These are phyloP conservation scores for Starmerella riodocensis DNA, from an alignment of 805 yeast species.

Conservation along the genomic window DNA sequence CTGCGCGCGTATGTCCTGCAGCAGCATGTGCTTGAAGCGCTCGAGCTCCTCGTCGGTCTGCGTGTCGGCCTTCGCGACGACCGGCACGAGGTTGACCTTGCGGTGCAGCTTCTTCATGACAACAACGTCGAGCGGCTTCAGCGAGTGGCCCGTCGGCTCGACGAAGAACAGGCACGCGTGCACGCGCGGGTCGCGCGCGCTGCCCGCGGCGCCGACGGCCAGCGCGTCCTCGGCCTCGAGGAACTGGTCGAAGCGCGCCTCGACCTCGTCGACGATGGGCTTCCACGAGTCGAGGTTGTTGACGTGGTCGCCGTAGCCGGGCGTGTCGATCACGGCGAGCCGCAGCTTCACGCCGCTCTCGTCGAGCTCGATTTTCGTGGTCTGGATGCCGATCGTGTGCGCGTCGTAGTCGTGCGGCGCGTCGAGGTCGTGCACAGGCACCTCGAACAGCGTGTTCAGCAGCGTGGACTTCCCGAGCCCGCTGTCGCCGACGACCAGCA, in stretches of 20 bases:
- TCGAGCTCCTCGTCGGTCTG: slow-evolving; percentile 73
- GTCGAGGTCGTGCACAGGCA: slow-evolving; percentile 39
- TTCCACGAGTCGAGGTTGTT: slow-evolving; percentile 73
- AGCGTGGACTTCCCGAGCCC: slow-evolving; percentile 91
- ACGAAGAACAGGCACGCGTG: slow-evolving; percentile 90
- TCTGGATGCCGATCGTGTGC: slow-evolving; percentile 37
- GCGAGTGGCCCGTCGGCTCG: slow-evolving; percentile 92
- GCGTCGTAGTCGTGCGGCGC: slow-evolving; percentile 24
- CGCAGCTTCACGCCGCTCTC: slow-evolving; percentile 86
- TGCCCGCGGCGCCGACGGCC: slow-evolving; percentile 41
- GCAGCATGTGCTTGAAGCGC: slow-evolving; percentile 62
- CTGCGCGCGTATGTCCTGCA: slow-evolving; percentile 62
- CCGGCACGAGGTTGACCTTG: slow-evolving; percentile 86
- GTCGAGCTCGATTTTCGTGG: slow-evolving; percentile 60
- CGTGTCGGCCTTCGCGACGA: slow-evolving; percentile 90
- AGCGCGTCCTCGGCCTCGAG: slow-evolving; percentile 81
- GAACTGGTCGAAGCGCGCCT: slow-evolving; percentile 70
- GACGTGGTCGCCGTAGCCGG: slow-evolving; percentile 87
- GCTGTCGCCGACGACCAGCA: slow-evolving; percentile 71
- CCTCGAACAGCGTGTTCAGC: slow-evolving; percentile 77
- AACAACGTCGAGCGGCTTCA: slow-evolving; percentile 76
- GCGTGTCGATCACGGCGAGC: slow-evolving; percentile 74
- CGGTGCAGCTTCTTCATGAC: slow-evolving; percentile 79
- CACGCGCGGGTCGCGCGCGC: slow-evolving; percentile 62
- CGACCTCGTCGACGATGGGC: slow-evolving; percentile 83